Evolutionary conservation across 129 eudicot species (phyloP).

Genomic region (Mikania micrantha): DNA sequence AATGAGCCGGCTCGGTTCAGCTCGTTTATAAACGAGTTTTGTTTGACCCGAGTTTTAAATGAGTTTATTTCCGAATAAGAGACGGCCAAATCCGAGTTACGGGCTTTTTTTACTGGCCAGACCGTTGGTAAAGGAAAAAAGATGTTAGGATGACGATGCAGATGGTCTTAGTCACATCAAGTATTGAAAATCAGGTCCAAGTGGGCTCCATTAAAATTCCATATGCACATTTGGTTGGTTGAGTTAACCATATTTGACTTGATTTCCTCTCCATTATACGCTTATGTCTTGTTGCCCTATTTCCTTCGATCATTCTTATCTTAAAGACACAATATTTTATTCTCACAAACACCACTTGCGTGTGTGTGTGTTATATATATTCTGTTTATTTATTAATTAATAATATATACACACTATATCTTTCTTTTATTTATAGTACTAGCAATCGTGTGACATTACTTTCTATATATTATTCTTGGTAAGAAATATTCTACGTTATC

Average conservation of each 20-base stretch:
- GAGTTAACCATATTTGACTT: neutral
- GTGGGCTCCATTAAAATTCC: neutral
- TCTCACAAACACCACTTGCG: conserved; percentile 2
- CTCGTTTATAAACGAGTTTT: no score
- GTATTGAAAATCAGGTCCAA: neutral
- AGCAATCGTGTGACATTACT: neutral
- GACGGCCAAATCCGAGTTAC: no score
- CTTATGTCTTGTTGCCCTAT: neutral
- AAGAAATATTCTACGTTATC: neutral
- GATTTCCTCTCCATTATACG: neutral
- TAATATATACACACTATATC: no score
- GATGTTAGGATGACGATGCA: no score
- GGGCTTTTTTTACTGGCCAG: no score
- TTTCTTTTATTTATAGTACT: neutral
- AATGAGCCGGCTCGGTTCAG: no score
- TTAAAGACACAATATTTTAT: neutral
- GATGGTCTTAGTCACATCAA: neutral
- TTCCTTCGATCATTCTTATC: neutral
- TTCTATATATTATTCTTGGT: neutral
- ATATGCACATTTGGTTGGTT: neutral
- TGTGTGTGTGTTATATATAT: no score
- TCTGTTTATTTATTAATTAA: no score
- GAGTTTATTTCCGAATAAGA: no score
- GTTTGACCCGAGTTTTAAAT: no score
- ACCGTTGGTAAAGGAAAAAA: no score